A percentile compares a stretch with the other conserved stretches of the same genome.
phyloP scores from a whole-genome alignment of 2,329 filamentous ascomycete genomes.

The Colletotrichum navitas region DNA sequence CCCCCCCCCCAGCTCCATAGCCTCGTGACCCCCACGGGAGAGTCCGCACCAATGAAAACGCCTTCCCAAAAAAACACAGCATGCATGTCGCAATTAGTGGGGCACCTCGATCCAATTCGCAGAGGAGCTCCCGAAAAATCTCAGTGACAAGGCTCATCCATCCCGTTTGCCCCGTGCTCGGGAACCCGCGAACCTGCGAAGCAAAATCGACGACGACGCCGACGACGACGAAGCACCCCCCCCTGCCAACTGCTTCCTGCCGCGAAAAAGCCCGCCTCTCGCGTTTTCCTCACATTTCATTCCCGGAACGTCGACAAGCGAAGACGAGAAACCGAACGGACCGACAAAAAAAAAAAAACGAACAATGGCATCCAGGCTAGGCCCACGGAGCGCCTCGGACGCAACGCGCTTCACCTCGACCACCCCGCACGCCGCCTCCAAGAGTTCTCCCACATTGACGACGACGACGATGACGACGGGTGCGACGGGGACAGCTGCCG shows the following conservation, averaged over 20 bases:
- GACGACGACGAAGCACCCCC: not conserved
- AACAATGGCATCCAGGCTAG: slow-evolving; percentile 58
- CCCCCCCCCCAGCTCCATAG: not conserved
- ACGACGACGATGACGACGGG: slow-evolving; percentile 35
- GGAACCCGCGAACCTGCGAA: not conserved
- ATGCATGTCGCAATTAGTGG: slow-evolving; percentile 4
- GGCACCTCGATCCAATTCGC: slow-evolving; percentile 10
- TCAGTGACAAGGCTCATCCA: slow-evolving; percentile 27
- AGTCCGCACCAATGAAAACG: slow-evolving; percentile 31
- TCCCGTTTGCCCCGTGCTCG: slow-evolving; percentile 23
- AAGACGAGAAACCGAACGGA: not conserved
- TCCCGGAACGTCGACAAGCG: not conserved
- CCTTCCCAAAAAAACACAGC: slow-evolving; percentile 18
- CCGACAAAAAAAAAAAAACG: not conserved
- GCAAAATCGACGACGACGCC: slow-evolving; percentile 5
- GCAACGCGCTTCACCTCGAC: slow-evolving; percentile 77
- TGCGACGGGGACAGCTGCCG: slow-evolving; percentile 38
- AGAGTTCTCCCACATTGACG: slow-evolving; percentile 59
- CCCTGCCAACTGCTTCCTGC: not conserved
- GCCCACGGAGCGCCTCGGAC: slow-evolving; percentile 79
- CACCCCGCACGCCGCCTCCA: slow-evolving; percentile 74
- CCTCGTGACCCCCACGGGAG: slow-evolving; percentile 12
- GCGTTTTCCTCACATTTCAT: too few relatives aligned
- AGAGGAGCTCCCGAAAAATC: slow-evolving; percentile 34
- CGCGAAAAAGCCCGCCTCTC: not conserved